These are phyloP conservation scores for Castanopsis chinensis DNA, from an alignment of 306 rosid species.

Conservation along the genomic window DNA sequence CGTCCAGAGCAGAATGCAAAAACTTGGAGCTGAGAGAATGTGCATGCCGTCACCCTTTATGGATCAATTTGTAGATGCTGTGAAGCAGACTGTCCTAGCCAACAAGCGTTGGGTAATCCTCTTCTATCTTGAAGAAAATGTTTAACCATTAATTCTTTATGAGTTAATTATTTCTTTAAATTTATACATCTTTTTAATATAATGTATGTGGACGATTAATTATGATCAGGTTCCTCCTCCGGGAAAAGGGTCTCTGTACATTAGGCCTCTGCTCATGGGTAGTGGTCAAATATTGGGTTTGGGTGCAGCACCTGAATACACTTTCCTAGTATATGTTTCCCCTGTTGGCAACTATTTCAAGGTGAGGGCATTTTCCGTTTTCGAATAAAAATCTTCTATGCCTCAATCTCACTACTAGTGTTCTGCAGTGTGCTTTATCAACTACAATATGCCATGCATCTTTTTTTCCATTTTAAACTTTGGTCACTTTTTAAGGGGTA, in stretches of 20 bases:
- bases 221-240: slow-evolving; percentile 73
- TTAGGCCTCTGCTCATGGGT: slow-evolving; percentile 87
- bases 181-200: not conserved
- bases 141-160: not conserved
- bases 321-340: slow-evolving; percentile 77
- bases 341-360: slow-evolving; percentile 93
- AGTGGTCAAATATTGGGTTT: slow-evolving; percentile 79
- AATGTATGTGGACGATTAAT: not conserved
- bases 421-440: too few species aligned
- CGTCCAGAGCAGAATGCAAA: slow-evolving; percentile 77
- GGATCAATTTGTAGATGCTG: slow-evolving; percentile 65
- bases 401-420: too few species aligned
- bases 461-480: too few species aligned
- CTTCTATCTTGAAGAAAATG: not conserved
- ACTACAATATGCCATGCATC: too few species aligned
- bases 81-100: slow-evolving; percentile 67
- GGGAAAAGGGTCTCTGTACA: slow-evolving; percentile 75
- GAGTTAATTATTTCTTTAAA: not conserved
- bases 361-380: slow-evolving; percentile 22
- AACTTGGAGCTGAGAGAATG: slow-evolving; percentile 77
- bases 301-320: slow-evolving; percentile 75
- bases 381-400: too few species aligned
- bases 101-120: slow-evolving; percentile 79
- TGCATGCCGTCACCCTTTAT: slow-evolving; percentile 79
- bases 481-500: too few species aligned